Evolutionary conservation across 2,329 filamentous ascomycete species (phyloP), one percentile per base, ranked within the genome.

Genomic region (Stagonosporopsis chrysanthemi): DNA sequence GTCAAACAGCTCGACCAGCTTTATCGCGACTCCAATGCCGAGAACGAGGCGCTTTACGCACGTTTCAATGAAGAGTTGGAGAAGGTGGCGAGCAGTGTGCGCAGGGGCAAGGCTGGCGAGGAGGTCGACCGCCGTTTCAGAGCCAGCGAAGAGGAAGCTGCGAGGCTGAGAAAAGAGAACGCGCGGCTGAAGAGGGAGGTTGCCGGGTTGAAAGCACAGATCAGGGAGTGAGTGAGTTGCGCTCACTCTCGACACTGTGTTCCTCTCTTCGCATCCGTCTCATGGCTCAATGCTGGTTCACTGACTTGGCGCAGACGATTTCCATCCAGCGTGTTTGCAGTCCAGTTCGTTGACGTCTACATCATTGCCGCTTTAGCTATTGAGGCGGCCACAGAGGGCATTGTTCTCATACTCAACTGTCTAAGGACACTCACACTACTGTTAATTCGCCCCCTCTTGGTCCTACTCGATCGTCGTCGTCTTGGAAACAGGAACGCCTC

Each of bases 31-130:
- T 86, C 88, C 15, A 92, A 88, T 67, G 90, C 91, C 0, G 94
- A 98, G 80, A 98, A 97, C 68, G 93, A 97, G 78, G 85, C 94
- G 28, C 82, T 98, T 52, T 97, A 97, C 75, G 90, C 94, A 64
- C 89, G 88, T 59, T 97, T 97, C 81, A 97, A 97, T 69, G 86
- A 87, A n/a, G 94, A 97, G 78, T 80, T 98, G 44, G 89, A 86
- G 66, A 92, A 90, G 79, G 90, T 97, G 58, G 89, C 87, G 74
- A 90, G 89, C 38, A 70, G 67, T 38, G 83, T 95, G 44, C 87
- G 86, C 64, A 86, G 86, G 4, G 89, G 90, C 45, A 89, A 91
- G 39, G 91, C 91, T 11, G 90, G 91, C 67, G 90, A 92, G 67
- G 91, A 94, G 67, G 77, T 97, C 58, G 83, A 92, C 70, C 79